These are phyloP conservation scores for Flaveria brownii DNA, from an alignment of 129 eudicot genomes.

Conservation along the genomic window DNA sequence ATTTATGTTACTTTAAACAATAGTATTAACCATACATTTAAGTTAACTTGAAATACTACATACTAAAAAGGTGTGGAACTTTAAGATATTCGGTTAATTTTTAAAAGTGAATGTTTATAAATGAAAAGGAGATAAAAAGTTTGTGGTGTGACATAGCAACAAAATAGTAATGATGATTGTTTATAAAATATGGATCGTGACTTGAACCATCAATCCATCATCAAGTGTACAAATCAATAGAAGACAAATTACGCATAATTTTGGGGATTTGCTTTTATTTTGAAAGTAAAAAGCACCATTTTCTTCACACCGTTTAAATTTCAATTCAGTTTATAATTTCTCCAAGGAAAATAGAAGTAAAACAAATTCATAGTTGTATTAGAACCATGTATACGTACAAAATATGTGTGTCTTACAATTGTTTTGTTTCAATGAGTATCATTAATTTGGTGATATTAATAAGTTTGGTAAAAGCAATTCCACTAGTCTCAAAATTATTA, in stretches of 20 bases:
- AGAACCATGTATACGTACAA: background rate
- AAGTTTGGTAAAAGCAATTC: background rate
- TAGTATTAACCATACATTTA: no score
- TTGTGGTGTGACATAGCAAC: slow-evolving; percentile 22
- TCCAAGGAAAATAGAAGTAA: background rate
- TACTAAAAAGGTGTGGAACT: background rate
- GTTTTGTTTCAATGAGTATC: no score
- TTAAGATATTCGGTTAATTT: background rate
- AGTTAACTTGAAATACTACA: no score
- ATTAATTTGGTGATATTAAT: background rate
- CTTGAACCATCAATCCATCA: slow-evolving; percentile 17
- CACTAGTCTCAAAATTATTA: background rate
- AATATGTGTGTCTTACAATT: background rate
- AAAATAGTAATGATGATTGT: slow-evolving; percentile 19
- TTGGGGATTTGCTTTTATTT: slow-evolving; percentile 20
- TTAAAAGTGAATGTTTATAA: background rate
- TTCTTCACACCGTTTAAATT: background rate
- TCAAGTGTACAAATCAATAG: slow-evolving; percentile 16
- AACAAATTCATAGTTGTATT: background rate
- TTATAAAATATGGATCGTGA: slow-evolving; percentile 13
- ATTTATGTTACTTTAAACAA: background rate
- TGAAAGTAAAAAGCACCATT: slow-evolving; percentile 5
- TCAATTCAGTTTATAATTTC: background rate
- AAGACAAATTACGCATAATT: slow-evolving; percentile 15
- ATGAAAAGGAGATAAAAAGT: slow-evolving; percentile 1